Evolutionary conservation across 2,329 filamentous ascomycete species (phyloP).

Genomic region (Fusarium devonianum): DNA sequence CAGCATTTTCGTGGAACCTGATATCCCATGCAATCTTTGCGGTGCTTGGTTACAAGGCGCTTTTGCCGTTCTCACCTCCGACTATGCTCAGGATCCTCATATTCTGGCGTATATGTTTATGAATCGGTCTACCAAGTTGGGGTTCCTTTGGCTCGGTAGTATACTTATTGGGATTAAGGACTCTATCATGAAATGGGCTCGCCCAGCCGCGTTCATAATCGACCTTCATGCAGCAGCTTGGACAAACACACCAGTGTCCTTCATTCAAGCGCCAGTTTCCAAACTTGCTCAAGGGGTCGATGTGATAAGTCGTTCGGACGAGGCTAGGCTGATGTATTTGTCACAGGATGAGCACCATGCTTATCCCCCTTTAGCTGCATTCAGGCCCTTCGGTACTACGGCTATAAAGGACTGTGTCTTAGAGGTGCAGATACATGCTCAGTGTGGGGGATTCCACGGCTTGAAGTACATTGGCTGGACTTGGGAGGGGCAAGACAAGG

Average conservation of each 20-base stretch:
- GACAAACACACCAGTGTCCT: constrained; percentile 12
- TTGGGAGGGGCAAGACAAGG: constrained; percentile 11
- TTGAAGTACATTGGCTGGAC: constrained; percentile 11
- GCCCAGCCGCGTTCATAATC: constrained; percentile 10
- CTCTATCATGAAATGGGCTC: constrained; percentile 14
- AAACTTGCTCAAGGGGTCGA: neutral
- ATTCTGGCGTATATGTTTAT: constrained; percentile 12
- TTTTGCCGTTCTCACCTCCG: constrained; percentile 8
- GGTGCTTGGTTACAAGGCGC: constrained; percentile 18
- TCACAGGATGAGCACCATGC: neutral
- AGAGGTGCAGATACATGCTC: constrained; percentile 19
- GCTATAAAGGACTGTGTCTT: constrained; percentile 15
- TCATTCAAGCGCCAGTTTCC: constrained; percentile 4
- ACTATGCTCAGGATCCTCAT: constrained; percentile 3
- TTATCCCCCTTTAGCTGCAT: neutral
- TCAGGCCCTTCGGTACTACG: neutral
- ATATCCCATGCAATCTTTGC: constrained; percentile 17
- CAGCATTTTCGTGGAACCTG: constrained; percentile 23
- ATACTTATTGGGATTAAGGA: constrained; percentile 12
- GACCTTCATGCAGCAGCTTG: constrained; percentile 22
- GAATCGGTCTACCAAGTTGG: constrained; percentile 10
- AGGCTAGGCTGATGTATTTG: neutral
- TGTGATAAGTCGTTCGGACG: neutral
- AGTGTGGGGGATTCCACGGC: constrained; percentile 7
- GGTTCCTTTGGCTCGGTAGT: constrained; percentile 25